phyloP scores from a whole-genome alignment of 78 protist species.

The Planoprotostelium fungivorum region DNA sequence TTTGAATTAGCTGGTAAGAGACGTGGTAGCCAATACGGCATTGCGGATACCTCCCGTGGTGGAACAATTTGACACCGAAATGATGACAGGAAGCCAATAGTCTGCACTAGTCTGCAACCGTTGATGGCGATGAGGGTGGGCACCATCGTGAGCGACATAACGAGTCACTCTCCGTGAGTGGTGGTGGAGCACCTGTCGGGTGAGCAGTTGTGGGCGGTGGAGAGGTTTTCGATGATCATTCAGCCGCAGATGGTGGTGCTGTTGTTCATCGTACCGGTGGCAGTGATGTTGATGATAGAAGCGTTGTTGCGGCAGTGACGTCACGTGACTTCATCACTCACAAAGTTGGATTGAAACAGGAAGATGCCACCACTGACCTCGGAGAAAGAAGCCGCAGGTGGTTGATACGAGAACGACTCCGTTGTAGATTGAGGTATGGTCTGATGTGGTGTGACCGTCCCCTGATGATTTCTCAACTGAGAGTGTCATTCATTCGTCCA shows the following conservation, averaged over 20 bases:
- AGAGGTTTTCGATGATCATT: neutral
- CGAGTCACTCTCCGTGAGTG: neutral
- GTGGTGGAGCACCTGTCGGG: neutral
- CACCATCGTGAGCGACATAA: neutral
- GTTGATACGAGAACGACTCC: neutral
- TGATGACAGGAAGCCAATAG: neutral
- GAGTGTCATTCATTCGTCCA: too few species aligned
- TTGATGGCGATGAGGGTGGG: neutral
- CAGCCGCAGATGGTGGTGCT: neutral
- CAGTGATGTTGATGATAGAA: too few species aligned
- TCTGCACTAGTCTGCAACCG: neutral
- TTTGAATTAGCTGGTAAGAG: too few species aligned
- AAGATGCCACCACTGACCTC: neutral
- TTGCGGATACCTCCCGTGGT: neutral
- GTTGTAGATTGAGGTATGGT: neutral
- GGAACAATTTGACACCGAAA: neutral
- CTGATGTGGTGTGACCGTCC: too few species aligned
- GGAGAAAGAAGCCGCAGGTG: neutral
- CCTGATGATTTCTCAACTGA: too few species aligned
- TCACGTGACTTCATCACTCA: too few species aligned
- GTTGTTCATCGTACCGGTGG: too few species aligned
- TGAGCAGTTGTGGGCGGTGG: neutral
- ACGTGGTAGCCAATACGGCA: too few species aligned
- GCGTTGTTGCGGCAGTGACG: too few species aligned
- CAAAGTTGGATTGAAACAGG: neutral